Conservation (phyloP, 2,329 filamentous ascomycete species). For the Chaetoscypha palmicola region DNA sequence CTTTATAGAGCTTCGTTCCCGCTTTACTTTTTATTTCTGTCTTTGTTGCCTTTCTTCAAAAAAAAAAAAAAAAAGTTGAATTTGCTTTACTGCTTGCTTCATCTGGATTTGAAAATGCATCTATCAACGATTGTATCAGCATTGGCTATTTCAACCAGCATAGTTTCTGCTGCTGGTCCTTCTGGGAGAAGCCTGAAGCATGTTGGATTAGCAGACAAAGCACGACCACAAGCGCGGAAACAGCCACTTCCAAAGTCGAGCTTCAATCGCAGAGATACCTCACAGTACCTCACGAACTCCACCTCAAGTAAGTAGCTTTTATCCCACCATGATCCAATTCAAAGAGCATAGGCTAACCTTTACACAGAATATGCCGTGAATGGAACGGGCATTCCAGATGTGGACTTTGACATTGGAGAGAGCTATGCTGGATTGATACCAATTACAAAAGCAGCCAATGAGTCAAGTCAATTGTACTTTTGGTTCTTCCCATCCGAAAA, state of each 20-base stretch:
- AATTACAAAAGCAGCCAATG: slow-evolving; percentile 43
- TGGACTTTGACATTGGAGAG: slow-evolving; percentile 61
- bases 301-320: slow-evolving; percentile 22
- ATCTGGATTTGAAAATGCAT: too few species aligned
- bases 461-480: slow-evolving; percentile 51
- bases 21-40: too few species aligned
- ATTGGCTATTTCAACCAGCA: slow-evolving; percentile 14
- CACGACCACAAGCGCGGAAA: slow-evolving; percentile 10
- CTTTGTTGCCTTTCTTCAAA: too few species aligned
- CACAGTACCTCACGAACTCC: slow-evolving; percentile 22
- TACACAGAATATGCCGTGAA: slow-evolving; percentile 54
- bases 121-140: slow-evolving; percentile 20
- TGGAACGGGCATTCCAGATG: slow-evolving; percentile 57
- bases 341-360: too few species aligned
- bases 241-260: slow-evolving; percentile 7
- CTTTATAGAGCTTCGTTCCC: too few species aligned
- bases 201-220: slow-evolving; percentile 19
- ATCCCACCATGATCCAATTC: not conserved
- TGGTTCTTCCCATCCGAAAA: slow-evolving; percentile 60
- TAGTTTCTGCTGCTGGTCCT: slow-evolving; percentile 16
- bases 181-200: slow-evolving; percentile 21
- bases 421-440: slow-evolving; percentile 58
- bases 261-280: slow-evolving; percentile 8
- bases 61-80: too few species aligned
- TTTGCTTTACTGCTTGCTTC: too few species aligned